A percentile compares a stretch with the other conserved stretches of the same genome.
Evolutionary conservation across 176 grass and related monocot genomes (phyloP).

Genomic region (Leersia perrieri): DNA sequence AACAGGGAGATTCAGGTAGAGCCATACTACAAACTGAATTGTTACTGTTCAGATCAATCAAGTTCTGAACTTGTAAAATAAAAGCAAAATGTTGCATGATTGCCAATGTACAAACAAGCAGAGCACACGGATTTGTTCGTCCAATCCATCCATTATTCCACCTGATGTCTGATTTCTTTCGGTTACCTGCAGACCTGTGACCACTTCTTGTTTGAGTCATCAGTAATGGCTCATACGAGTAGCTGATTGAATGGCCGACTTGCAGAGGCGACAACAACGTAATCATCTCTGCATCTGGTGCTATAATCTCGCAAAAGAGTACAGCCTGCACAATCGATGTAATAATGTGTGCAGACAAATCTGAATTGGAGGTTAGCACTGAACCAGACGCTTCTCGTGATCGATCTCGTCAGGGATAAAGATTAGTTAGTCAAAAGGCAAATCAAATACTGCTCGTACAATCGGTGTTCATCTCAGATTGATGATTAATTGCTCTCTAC

Average conservation of each 20-base stretch:
- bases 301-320: not conserved
- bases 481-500: not conserved
- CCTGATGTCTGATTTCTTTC: not conserved
- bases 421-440: not conserved
- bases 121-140: not conserved
- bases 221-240: not conserved
- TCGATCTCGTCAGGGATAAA: not conserved
- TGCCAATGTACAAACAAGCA: not conserved
- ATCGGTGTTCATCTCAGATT: not conserved
- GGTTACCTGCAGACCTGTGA: not conserved
- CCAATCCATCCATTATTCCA: not conserved
- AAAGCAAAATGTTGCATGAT: not conserved
- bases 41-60: not conserved
- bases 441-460: not conserved
- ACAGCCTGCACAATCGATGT: not conserved
- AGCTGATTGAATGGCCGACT: not conserved
- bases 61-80: not conserved
- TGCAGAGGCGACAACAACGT: not conserved
- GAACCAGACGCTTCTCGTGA: not conserved
- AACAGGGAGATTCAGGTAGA: not conserved
- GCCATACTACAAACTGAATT: not conserved
- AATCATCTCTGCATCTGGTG: not conserved
- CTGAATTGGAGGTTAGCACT: not conserved
- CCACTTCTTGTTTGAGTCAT: not conserved
- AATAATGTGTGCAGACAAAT: not conserved